Evolutionary conservation across 805 yeast species (phyloP).

Genomic region (Yarrowia porcina): DNA sequence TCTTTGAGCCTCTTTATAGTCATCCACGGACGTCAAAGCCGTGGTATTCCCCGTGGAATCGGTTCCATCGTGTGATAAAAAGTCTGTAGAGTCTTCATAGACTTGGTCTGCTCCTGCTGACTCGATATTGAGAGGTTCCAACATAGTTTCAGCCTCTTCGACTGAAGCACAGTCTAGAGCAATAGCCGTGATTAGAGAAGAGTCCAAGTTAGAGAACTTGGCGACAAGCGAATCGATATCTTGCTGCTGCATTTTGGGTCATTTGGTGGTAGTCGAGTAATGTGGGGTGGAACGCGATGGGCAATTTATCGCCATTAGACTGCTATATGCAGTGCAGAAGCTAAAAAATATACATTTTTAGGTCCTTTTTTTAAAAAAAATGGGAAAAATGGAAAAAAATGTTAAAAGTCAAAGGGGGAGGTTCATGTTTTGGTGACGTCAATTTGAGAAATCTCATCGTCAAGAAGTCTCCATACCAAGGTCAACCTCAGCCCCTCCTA

Average conservation of each 20-base stretch:
- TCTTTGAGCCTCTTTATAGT: slow-evolving; percentile 17
- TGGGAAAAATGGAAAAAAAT: too few species aligned
- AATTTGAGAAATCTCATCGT: too few species aligned
- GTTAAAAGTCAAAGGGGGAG: not conserved
- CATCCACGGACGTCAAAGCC: not conserved
- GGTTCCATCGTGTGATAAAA: not conserved
- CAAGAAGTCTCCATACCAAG: too few species aligned
- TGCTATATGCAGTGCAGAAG: not conserved
- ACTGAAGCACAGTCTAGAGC: slow-evolving; percentile 11
- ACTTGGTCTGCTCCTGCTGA: not conserved
- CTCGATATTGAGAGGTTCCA: slow-evolving; percentile 10
- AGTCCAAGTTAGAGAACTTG: slow-evolving; percentile 17
- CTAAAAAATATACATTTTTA: too few species aligned
- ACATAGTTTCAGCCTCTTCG: slow-evolving; percentile 1
- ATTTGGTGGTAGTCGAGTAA: not conserved
- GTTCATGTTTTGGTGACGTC: too few species aligned
- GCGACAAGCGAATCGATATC: slow-evolving; percentile 7
- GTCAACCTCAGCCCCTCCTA: too few species aligned
- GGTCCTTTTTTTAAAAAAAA: too few species aligned
- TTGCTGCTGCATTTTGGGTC: not conserved
- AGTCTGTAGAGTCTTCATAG: not conserved
- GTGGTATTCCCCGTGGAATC: slow-evolving; percentile 11
- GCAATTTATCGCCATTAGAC: not conserved
- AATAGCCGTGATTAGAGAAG: slow-evolving; percentile 17
- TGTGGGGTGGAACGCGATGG: not conserved